Conservation (phyloP, 768 basidiomycete species). For the Albatrellus ellisii region DNA sequence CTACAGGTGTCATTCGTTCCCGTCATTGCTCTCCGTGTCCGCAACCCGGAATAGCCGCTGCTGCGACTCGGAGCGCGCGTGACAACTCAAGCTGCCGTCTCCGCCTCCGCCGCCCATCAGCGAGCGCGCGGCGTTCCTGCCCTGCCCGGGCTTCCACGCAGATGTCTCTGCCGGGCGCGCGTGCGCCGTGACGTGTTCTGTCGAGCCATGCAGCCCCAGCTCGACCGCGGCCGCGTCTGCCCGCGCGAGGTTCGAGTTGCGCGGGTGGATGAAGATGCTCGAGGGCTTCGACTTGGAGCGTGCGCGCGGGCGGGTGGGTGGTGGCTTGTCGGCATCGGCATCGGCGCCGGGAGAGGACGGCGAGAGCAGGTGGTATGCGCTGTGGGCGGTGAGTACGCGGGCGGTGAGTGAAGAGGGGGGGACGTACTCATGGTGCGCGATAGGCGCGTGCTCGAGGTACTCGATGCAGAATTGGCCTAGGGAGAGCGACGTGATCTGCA, state of each 20-base stretch:
- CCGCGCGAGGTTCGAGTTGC: slow-evolving; percentile 48
- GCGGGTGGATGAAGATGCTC: slow-evolving; percentile 49
- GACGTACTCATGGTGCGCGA: slow-evolving; percentile 9
- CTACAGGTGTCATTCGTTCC: too few relatives aligned
- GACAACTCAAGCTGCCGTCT: too few relatives aligned
- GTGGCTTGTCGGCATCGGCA: neutral
- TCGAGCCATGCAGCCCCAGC: slow-evolving; percentile 35
- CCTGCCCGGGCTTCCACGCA: slow-evolving; percentile 39
- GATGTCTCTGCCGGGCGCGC: slow-evolving; percentile 20
- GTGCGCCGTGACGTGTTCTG: slow-evolving; percentile 32
- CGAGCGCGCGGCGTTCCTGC: slow-evolving; percentile 35
- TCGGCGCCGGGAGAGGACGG: slow-evolving; percentile 1
- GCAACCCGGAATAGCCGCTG: slow-evolving; percentile 8
- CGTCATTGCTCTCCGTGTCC: slow-evolving; percentile 10
- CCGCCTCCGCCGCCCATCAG: slow-evolving; percentile 26
- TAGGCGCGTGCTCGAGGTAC: slow-evolving; percentile 20
- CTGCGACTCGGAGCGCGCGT: slow-evolving; percentile 6
- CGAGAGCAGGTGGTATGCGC: slow-evolving; percentile 2
- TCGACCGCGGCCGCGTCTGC: slow-evolving; percentile 49
- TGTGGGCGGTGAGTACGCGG: slow-evolving; percentile 2
- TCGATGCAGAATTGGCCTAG: slow-evolving; percentile 47
- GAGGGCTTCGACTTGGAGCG: slow-evolving; percentile 38
- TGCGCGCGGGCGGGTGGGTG: slow-evolving; percentile 27
- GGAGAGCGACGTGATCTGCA: slow-evolving; percentile 43
- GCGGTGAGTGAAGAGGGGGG: neutral